A percentile compares a stretch with the other conserved stretches of the same genome.
These are phyloP conservation scores for Chalaropsis ovoidea DNA, from an alignment of 2,329 filamentous ascomycete genomes.

Conservation along the genomic window DNA sequence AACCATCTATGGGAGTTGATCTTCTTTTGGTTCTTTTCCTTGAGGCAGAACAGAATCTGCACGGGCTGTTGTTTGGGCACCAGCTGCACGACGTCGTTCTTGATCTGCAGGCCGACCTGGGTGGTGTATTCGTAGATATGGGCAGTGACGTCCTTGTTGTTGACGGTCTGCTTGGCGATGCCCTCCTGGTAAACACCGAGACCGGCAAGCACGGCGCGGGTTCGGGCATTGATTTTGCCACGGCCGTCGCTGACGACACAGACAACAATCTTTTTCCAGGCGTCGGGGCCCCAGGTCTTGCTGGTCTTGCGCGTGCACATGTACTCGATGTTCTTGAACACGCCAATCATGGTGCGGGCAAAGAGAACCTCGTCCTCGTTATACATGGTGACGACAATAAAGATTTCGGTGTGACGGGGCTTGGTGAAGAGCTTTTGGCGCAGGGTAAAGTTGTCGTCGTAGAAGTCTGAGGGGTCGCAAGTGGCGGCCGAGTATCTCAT, in stretches of 20 bases:
- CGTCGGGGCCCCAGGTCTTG: slow-evolving; percentile 96
- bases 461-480: slow-evolving; percentile 83
- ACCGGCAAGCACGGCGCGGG: slow-evolving; percentile 76
- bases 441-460: slow-evolving; percentile 78
- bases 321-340: slow-evolving; percentile 97
- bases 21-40: slow-evolving; percentile 99
- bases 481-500: slow-evolving; percentile 89
- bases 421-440: slow-evolving; percentile 89
- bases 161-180: slow-evolving; percentile 96
- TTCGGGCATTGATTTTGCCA: slow-evolving; percentile 90
- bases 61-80: slow-evolving; percentile 82
- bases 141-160: slow-evolving; percentile 87
- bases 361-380: slow-evolving; percentile 97
- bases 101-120: slow-evolving; percentile 76
- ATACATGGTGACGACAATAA: slow-evolving; percentile 78
- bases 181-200: slow-evolving; percentile 97
- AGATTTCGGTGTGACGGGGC: slow-evolving; percentile 82
- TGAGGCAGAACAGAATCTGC: slow-evolving; percentile 94
- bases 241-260: slow-evolving; percentile 95
- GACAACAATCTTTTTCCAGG: slow-evolving; percentile 99
- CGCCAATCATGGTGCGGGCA: slow-evolving; percentile 87
- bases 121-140: slow-evolving; percentile 96
- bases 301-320: slow-evolving; percentile 90
- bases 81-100: slow-evolving; percentile 76
- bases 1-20: slow-evolving; percentile 99